Evolutionary conservation across 306 rosid species (phyloP), one percentile per base, ranked within the genome.

Genomic region (Castanea sativa): DNA sequence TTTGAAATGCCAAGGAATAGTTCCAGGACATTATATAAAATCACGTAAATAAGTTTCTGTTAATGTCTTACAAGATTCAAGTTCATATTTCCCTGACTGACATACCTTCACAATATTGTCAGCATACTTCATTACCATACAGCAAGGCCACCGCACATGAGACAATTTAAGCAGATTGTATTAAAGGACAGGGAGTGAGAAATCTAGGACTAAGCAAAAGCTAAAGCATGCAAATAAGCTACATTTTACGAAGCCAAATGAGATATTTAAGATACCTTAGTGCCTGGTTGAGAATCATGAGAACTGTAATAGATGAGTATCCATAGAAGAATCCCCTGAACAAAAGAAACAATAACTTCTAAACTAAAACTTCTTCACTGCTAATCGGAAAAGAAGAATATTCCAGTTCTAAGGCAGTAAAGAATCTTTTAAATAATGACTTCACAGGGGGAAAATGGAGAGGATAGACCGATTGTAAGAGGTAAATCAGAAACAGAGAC

Each of bases 51-150:
- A 60, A 61, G 68, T 33, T 69, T 55, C 9, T n/a, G 69, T n/a
- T 77, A 57, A 63, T 49, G 76, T 68, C 32, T 43, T 78, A 53
- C 19, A 70, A 76, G 61, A 84, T 14, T 64, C 16, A 65, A 74
- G 45, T 75, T 51, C 49, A 69, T 45, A 38, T 57, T 81, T 75
- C 78, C 81, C 68, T 32, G 38, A 77, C 90, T 81, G 64, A 8
- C 23, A 21, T 87, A 95, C 98, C 97, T 95, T 91, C 76, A 92
- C 99, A 78, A 92, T 95, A 75, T 91, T 95, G 90, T 95, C 98
- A 58, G 99, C 97, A 83, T 86, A 92, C 87, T 95, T 95, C 99
- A 92, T 87, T 25, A 90, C 98, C 99, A 95, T 63, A 92, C 98
- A 83, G 97, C 98, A 87, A 95, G 93, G 78, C 99, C 98, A 89